A percentile compares a stretch with the other conserved stretches of the same genome.
Conservation (phyloP, 73 alveolate genomes). For the Stentor roeselii region DNA sequence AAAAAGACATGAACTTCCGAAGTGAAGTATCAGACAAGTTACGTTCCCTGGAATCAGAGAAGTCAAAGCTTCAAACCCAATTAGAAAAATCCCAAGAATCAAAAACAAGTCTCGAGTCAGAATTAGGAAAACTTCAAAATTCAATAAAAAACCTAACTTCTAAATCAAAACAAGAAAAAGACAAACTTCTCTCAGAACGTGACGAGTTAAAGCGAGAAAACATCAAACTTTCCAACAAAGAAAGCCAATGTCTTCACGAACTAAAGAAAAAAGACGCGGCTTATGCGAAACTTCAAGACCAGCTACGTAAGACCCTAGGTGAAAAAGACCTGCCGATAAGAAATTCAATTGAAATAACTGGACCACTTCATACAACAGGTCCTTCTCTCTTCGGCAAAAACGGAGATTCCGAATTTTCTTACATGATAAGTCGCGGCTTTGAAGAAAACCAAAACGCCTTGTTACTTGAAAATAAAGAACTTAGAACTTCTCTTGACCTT, state of each 20-base stretch:
- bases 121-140: conserved; percentile 15
- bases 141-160: background rate
- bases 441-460: conserved; percentile 24
- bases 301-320: conserved; percentile 13
- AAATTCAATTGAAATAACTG: conserved; percentile 5
- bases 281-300: conserved; percentile 24
- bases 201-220: conserved; percentile 26
- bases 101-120: background rate
- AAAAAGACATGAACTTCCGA: background rate
- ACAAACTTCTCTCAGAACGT: conserved; percentile 15
- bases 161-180: conserved; percentile 24
- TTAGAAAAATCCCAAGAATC: background rate
- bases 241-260: conserved; percentile 19
- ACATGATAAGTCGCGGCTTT: conserved; percentile 20
- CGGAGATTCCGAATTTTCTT: conserved; percentile 25
- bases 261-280: conserved; percentile 25
- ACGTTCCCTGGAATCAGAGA: background rate
- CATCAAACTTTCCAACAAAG: background rate
- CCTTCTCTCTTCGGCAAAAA: background rate
- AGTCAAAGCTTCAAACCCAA: background rate
- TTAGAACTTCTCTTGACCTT: conserved; percentile 10
- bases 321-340: conserved; percentile 33
- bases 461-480: conserved; percentile 22
- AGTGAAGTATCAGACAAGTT: conserved; percentile 17
- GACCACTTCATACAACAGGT: conserved; percentile 9